A percentile compares a stretch with the other conserved stretches of the same genome.
Conservation (phyloP, 345 rosid species). For the Hypericum perforatum region DNA sequence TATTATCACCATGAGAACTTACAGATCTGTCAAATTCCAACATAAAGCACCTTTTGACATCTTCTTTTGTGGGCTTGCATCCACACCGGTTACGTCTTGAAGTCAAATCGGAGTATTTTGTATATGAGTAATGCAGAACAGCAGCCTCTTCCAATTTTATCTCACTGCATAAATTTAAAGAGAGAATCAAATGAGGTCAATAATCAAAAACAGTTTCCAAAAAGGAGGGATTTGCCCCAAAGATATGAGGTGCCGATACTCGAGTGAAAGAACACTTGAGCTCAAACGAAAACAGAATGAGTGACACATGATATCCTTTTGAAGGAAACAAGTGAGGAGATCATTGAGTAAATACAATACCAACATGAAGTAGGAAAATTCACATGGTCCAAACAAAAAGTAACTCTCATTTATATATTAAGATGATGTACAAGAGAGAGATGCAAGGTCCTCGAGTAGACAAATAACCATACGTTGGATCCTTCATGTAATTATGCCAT, state of each 20-base stretch:
- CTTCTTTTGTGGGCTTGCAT: slow-evolving; percentile 94
- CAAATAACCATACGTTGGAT: slow-evolving; percentile 42
- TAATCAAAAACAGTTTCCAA: no score
- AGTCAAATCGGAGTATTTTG: slow-evolving; percentile 87
- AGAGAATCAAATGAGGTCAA: slow-evolving; percentile 6
- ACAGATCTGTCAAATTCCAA: slow-evolving; percentile 92
- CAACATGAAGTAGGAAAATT: no score
- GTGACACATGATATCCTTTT: no score
- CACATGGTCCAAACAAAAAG: no score
- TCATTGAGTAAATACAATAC: no score
- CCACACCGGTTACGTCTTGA: slow-evolving; percentile 97
- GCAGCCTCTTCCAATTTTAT: slow-evolving; percentile 81
- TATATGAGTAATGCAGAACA: slow-evolving; percentile 79
- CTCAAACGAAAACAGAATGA: no score
- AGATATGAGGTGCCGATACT: no score
- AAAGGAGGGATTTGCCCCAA: no score
- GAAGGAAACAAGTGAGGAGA: no score
- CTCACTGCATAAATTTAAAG: slow-evolving; percentile 37
- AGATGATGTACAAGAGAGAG: no score
- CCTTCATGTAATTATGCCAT: slow-evolving; percentile 91
- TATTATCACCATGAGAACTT: slow-evolving; percentile 43
- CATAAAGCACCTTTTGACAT: slow-evolving; percentile 96
- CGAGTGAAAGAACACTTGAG: no score
- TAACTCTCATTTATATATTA: background rate
- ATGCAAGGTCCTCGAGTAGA: background rate